Base-by-base conservation (phyloP, 202 grass and related monocot species). In the Carex arenaria region DNA sequence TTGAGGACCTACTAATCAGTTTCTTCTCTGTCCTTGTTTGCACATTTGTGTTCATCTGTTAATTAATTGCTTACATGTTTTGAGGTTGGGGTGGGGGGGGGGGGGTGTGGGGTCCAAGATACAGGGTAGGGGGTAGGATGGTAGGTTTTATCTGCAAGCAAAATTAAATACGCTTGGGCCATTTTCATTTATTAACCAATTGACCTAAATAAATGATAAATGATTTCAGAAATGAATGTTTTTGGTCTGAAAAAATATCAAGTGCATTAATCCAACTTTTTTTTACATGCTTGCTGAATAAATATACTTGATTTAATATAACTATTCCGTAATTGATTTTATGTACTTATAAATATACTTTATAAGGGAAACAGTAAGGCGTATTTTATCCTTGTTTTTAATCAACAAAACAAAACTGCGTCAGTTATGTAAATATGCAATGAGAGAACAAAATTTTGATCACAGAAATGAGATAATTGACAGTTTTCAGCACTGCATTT, bases 1-100 rank as follows among this genome's bases (percentile, higher is more conserved):
- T 77, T 18, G 28, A 34, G 13, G 72, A 54, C 72, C 72, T 53
- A 77, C 73, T 77, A n/a, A 59, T 77, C 7, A 77, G 52, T 57
- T n/a, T 56, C 42, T 59, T 13, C 10, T 49, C 59, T 77, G 52
- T 77, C 52, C 17, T 10, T 77, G 28, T 77, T 1, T 59, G 52
- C 1, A 77, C 73, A 77, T 59, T 77, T n/a, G 7, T 77, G 73
- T 77, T 59, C 32, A 59, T 59, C 14, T 57, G 52, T 42, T 76
- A 55, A 45, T 45, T 45, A 45, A 38, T 77, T 77, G 72, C 52
- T 34, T 77, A 59, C 51, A 59, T 77, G n/a, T 34, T 51, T 30
- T 51, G 22, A 2, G 8, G 2, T 7, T 1, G 45, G 43, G 43
- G 42, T 6, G 42, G 6, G 40, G 6, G 57, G 59, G 19, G 26